A percentile compares a stretch with the other conserved stretches of the same genome.
Evolutionary conservation across 2,329 filamentous ascomycete species (phyloP).

Genomic region (Hymenoscyphus albidus): DNA sequence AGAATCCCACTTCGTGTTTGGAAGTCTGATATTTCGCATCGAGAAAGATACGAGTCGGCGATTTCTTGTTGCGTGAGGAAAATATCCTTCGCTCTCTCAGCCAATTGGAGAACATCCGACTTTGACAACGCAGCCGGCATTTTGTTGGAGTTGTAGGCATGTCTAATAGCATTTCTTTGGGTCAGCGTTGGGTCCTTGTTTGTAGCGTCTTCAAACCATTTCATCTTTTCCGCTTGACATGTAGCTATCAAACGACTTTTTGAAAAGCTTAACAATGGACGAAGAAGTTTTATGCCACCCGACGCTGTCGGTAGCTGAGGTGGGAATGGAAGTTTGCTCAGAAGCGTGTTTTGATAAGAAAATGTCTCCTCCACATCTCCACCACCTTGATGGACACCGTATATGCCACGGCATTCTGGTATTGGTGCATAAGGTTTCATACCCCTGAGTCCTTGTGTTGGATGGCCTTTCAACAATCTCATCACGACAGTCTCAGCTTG

Average conservation of each 20-base stretch:
- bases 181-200: slow-evolving; percentile 77
- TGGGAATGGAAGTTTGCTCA: background rate
- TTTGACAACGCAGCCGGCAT: slow-evolving; percentile 70
- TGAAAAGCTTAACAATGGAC: slow-evolving; percentile 66
- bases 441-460: slow-evolving; percentile 66
- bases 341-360: background rate
- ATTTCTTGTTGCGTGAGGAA: slow-evolving; percentile 45
- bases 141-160: slow-evolving; percentile 53
- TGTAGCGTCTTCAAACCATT: slow-evolving; percentile 82
- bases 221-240: slow-evolving; percentile 62
- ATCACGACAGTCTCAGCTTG: slow-evolving; percentile 86
- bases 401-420: slow-evolving; percentile 77
- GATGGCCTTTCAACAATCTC: slow-evolving; percentile 66
- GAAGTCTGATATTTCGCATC: slow-evolving; percentile 38
- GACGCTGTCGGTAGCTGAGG: slow-evolving; percentile 43
- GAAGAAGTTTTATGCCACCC: slow-evolving; percentile 62
- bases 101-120: slow-evolving; percentile 58
- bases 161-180: slow-evolving; percentile 72
- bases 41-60: slow-evolving; percentile 52
- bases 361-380: slow-evolving; percentile 1
- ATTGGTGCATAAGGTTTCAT: slow-evolving; percentile 64
- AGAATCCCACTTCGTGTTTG: slow-evolving; percentile 36
- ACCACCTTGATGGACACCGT: slow-evolving; percentile 67
- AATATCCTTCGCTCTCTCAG: slow-evolving; percentile 47
- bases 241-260: slow-evolving; percentile 73